These are phyloP conservation scores for Chrysanthemum makinoi DNA, from an alignment of 129 eudicot species.

Conservation along the genomic window DNA sequence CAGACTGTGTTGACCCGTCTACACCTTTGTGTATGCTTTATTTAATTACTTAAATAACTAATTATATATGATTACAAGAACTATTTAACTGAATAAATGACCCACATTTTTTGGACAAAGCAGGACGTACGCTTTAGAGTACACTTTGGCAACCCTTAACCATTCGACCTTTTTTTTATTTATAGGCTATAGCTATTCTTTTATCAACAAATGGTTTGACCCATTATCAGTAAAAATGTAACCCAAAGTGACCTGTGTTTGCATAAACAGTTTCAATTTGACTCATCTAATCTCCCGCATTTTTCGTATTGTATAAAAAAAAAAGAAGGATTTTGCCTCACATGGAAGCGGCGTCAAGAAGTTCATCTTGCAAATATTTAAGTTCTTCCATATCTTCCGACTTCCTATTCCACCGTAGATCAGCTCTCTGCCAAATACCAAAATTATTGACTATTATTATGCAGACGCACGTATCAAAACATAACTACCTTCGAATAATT, in stretches of 20 bases:
- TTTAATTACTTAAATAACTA: not conserved
- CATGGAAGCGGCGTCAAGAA: conserved; percentile 85
- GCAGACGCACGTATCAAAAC: not conserved
- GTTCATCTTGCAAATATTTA: conserved; percentile 73
- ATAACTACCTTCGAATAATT: not conserved
- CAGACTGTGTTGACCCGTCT: not conserved
- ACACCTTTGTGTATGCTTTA: not conserved
- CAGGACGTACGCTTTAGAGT: no score
- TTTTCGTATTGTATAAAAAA: not conserved
- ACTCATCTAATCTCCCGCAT: not conserved
- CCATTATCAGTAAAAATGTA: not conserved
- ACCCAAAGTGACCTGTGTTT: not conserved
- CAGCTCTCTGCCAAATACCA: conserved; percentile 62
- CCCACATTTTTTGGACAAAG: no score
- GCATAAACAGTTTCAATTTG: not conserved
- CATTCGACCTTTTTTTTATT: no score
- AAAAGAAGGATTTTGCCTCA: conserved; percentile 41
- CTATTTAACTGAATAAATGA: not conserved
- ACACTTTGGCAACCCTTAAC: no score
- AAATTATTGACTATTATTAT: not conserved
- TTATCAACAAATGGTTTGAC: not conserved
- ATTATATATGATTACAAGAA: conserved; percentile 1
- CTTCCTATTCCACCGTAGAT: conserved; percentile 90
- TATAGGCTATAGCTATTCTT: no score
- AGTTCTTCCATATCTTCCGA: conserved; percentile 94